Evolutionary conservation across 257 asterid genomes (phyloP).

Genomic region (Ilex asprella): DNA sequence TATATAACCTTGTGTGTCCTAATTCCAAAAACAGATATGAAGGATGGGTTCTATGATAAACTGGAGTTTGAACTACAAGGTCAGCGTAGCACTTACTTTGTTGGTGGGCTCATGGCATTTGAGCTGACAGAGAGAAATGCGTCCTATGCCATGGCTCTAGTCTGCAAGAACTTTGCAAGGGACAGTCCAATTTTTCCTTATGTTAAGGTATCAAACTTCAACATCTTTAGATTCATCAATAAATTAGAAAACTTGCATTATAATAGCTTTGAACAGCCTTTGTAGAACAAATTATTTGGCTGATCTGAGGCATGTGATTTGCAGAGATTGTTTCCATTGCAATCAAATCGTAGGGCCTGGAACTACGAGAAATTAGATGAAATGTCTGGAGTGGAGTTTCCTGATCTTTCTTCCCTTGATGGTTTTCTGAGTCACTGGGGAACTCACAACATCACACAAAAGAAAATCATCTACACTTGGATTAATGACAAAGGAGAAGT

Average conservation of each 20-base stretch:
- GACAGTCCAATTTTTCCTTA: constrained; percentile 60
- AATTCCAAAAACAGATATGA: constrained; percentile 39
- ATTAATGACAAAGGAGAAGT: constrained; percentile 56
- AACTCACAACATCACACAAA: constrained; percentile 30
- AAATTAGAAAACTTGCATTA: neutral
- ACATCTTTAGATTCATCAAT: no score
- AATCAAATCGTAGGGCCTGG: constrained; percentile 24
- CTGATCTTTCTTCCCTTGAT: constrained; percentile 52
- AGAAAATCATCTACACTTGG: constrained; percentile 71
- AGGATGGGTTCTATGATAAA: constrained; percentile 60
- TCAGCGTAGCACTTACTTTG: constrained; percentile 58
- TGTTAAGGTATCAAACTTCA: constrained; percentile 42
- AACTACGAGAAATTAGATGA: constrained; percentile 37
- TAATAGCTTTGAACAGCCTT: neutral
- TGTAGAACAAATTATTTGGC: neutral
- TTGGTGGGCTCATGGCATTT: constrained; percentile 84
- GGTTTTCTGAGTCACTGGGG: constrained; percentile 72
- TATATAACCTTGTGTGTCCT: constrained; percentile 1
- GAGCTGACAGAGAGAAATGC: constrained; percentile 86
- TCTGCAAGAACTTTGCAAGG: constrained; percentile 47
- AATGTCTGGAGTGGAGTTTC: constrained; percentile 48
- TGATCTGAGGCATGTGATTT: constrained; percentile 8
- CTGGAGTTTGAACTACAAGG: constrained; percentile 66
- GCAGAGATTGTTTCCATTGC: constrained; percentile 58
- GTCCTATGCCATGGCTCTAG: constrained; percentile 56